These are phyloP conservation scores for Mycena metata DNA, from an alignment of 768 basidiomycete genomes.

Conservation along the genomic window DNA sequence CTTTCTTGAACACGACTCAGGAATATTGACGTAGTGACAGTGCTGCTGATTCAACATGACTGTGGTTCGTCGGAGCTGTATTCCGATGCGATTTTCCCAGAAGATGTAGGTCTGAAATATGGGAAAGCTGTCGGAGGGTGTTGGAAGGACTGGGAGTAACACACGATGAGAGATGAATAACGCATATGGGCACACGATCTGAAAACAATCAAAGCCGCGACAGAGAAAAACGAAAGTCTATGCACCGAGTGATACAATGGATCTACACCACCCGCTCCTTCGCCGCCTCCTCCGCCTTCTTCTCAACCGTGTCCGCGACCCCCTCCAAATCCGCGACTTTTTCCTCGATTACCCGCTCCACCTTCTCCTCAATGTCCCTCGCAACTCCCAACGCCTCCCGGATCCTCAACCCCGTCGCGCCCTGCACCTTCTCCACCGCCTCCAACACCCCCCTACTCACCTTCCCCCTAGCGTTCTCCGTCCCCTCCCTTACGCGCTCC, in stretches of 20 bases:
- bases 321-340: slow-evolving; percentile 4
- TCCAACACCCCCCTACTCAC: slow-evolving; percentile 6
- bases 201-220: too few species aligned
- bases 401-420: slow-evolving; percentile 80
- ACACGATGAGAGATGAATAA: too few species aligned
- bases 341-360: slow-evolving; percentile 18
- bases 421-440: slow-evolving; percentile 36
- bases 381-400: slow-evolving; percentile 67
- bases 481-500: slow-evolving; percentile 17
- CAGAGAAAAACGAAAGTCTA: background rate
- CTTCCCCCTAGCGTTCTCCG: background rate
- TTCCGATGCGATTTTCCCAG: too few species aligned
- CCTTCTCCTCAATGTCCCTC: slow-evolving; percentile 45
- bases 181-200: too few species aligned
- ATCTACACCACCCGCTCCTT: slow-evolving; percentile 28
- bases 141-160: too few species aligned
- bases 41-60: too few species aligned
- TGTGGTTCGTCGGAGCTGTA: too few species aligned
- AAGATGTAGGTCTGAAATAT: too few species aligned
- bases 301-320: background rate
- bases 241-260: background rate
- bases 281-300: slow-evolving; percentile 8
- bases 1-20: too few species aligned
- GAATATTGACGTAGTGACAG: too few species aligned
- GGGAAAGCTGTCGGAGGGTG: too few species aligned